Percentiles rank a stretch among this genome's conserved stretches.
These are phyloP conservation scores for Mycena albidolilacea DNA, from an alignment of 768 basidiomycete genomes.

Conservation along the genomic window DNA sequence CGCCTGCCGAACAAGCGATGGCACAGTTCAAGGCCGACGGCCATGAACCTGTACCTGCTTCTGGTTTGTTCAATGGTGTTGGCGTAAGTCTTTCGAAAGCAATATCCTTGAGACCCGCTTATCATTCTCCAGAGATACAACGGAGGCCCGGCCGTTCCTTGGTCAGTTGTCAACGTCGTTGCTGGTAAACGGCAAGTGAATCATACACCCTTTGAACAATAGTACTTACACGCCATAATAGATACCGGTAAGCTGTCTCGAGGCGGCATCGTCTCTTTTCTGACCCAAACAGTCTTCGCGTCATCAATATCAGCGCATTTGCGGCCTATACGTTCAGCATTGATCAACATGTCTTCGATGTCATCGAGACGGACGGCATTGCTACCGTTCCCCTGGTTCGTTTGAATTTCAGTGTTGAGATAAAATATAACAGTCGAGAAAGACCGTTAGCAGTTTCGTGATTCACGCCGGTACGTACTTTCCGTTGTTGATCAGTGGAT, in stretches of 20 bases:
- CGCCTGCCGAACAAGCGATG: slow-evolving; percentile 18
- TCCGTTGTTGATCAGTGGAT: slow-evolving; percentile 23
- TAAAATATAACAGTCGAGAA: background rate
- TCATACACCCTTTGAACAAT: background rate
- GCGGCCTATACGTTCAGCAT: slow-evolving; percentile 45
- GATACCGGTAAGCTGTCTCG: slow-evolving; percentile 6
- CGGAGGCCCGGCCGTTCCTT: slow-evolving; percentile 51
- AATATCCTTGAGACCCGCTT: no score
- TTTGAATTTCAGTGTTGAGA: background rate
- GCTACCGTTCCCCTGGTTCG: slow-evolving; percentile 43
- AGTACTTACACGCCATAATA: background rate
- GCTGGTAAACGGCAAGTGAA: slow-evolving; percentile 43
- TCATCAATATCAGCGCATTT: slow-evolving; percentile 55
- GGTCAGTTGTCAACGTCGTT: slow-evolving; percentile 54
- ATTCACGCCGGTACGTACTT: slow-evolving; percentile 50
- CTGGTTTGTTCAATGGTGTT: slow-evolving; percentile 29
- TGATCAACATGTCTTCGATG: slow-evolving; percentile 48
- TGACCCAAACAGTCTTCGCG: slow-evolving; percentile 55
- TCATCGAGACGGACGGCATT: slow-evolving; percentile 54
- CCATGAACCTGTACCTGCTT: slow-evolving; percentile 40
- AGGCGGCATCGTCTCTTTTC: slow-evolving; percentile 22
- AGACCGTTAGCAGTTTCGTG: slow-evolving; percentile 48
- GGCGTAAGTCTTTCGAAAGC: slow-evolving; percentile 14
- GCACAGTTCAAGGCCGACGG: slow-evolving; percentile 44
- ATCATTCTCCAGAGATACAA: background rate